Base-by-base conservation (phyloP, 345 rosid genomes). In the Lepidium africanum region DNA sequence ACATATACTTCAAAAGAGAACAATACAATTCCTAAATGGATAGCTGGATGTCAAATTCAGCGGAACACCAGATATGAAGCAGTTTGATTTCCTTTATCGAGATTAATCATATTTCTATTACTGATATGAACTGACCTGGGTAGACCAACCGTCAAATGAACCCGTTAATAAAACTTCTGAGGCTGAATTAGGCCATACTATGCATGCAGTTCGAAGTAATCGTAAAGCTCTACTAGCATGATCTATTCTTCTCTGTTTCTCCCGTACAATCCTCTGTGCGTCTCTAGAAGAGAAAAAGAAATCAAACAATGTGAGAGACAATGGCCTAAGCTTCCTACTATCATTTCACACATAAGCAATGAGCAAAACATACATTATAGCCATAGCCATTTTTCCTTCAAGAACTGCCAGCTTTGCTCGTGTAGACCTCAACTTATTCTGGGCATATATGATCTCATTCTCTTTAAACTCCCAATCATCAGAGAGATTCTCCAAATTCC, bases 71-170 rank as follows among this genome's bases (percentile, higher is more conserved):
- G 5, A 63, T 9, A 8, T 25, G 48, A 53, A 47, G 27, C 60
- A 51, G 30, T 27, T 60, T 37, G 32, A 37, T 54, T 54, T 23
- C 70, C 15, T 62, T 21, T 41, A 41, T 4, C 2, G 10, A 21
- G 23, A 46, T 38, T 38, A 37, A 8, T n/a, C n/a, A 47, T 32
- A 14, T 36, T 50, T 12, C 15, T 6, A 9, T 30, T 0, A 27
- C 15, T 7, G 3, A 39, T 32, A 13, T 40, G 56, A 67, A 67
- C 90, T 59, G 65, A 91, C 99, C 96, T 91, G 80, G 32, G 93
- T 76, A 15, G 86, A 71, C 99, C 99, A 94, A 40, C 99, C 96
- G 46, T 94, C 99, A 77, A 84, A 94, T 9, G 99, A 91, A 62
- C 99, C 97, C 36, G 87, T 79, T 42, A 94, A 65, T 53, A 91